Evolutionary conservation across 2,329 filamentous ascomycete species (phyloP), one percentile per base, ranked within the genome.

Genomic region (Phialophora expanda): DNA sequence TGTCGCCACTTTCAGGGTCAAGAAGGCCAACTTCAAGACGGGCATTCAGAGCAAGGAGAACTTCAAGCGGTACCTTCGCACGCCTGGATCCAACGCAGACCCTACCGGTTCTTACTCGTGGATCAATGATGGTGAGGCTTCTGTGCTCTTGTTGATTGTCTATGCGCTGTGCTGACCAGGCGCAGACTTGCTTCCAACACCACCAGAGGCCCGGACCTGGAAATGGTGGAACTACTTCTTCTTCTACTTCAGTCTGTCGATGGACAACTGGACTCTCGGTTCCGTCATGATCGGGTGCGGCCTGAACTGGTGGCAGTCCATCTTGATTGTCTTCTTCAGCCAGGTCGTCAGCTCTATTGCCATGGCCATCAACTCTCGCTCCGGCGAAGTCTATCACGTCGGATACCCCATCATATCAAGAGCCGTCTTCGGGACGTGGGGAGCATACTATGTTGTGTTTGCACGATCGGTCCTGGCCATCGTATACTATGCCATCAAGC

Each of bases 321-420:
- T 81, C 58, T 48, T 82, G 9, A 78, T 80, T 51, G 81, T 82
- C 66, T 81, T 82, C 67, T 73, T 78, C 44, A 78, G 76, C 38
- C 79, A 81, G 65, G 32, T 77, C 56, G 79, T 82, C 68, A 76
- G 74, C 7, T 80, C 78, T 11, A 69, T 80, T 48, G 78, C 79
- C 55, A 80, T 81, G 76, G 76, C 78, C 62, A 79, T 81, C 73
- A 82, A 82, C 72, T 78, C 78, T 17, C 75, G 80, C 51, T 77
- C 75, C 56, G 79, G 79, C 2, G 76, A 73, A 17, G 75, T 77
- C 12, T 82, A 82, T 65, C 79, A 81, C 68, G 74, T 81, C 55
- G 79, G 78, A 8, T 82, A 79, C 64, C 79, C 80, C 1, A 73
- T 76, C 17, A 73, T 79, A 20, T 73, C 73, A 22, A 73, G 79